Percentiles rank a stretch among this genome's conserved stretches.
Conservation (phyloP, 306 rosid genomes). For the Crotalaria pallida region DNA sequence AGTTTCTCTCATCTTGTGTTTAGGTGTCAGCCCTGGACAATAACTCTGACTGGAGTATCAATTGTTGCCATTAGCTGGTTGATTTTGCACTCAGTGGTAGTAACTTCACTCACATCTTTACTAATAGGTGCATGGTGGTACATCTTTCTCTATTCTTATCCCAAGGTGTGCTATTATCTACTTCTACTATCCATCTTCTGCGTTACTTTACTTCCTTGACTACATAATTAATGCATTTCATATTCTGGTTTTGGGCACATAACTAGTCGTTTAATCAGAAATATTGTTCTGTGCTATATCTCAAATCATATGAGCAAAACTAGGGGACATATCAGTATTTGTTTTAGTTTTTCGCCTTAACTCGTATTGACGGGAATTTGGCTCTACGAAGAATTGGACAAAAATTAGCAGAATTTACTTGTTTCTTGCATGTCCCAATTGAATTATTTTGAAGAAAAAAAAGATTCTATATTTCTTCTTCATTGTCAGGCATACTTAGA, state of each 20-base stretch:
- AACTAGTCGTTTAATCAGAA: too few relatives aligned
- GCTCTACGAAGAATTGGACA: too few relatives aligned
- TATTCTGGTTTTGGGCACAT: background rate
- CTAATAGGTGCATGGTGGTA: constrained; percentile 79
- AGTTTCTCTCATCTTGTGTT: background rate
- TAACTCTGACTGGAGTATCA: constrained; percentile 21
- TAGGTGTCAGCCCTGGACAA: constrained; percentile 46
- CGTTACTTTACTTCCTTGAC: background rate
- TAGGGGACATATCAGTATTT: too few relatives aligned
- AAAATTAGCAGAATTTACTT: too few relatives aligned
- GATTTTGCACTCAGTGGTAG: constrained; percentile 38
- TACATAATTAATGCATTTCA: too few relatives aligned
- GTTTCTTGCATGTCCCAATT: too few relatives aligned
- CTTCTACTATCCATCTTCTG: background rate
- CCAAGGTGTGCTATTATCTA: constrained; percentile 47
- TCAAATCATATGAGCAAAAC: too few relatives aligned
- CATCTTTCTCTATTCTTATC: constrained; percentile 80
- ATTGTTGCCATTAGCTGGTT: constrained; percentile 54
- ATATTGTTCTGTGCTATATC: too few relatives aligned
- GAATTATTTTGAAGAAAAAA: too few relatives aligned
- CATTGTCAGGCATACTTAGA: constrained; percentile 65
- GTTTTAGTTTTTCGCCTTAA: too few relatives aligned
- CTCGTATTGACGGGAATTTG: too few relatives aligned
- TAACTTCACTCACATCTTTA: constrained; percentile 26
- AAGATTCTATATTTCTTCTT: background rate